phyloP scores from a whole-genome alignment of 306 rosid species.

The Prunus padus region DNA sequence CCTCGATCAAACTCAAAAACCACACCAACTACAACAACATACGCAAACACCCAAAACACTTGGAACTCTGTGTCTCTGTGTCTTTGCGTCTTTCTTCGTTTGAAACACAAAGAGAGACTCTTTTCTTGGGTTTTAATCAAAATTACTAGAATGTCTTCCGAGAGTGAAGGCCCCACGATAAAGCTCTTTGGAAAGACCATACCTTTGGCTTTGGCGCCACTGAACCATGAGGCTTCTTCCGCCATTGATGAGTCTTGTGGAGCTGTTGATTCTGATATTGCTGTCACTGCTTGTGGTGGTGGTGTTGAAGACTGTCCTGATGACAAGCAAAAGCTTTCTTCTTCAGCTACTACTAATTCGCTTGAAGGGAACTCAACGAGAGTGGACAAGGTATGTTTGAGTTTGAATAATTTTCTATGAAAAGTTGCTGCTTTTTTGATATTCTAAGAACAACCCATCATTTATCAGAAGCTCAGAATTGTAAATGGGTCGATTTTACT shows the following conservation, averaged over 20 bases:
- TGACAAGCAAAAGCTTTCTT: constrained; percentile 22
- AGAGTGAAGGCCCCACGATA: constrained; percentile 51
- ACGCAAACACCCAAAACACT: neutral
- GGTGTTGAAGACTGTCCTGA: constrained; percentile 5
- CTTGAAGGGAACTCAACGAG: constrained; percentile 24
- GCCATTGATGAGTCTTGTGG: constrained; percentile 22
- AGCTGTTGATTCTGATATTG: constrained; percentile 6
- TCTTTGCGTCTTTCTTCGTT: neutral
- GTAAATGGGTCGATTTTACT: constrained; percentile 25
- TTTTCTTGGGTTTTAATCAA: neutral
- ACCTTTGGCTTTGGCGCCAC: constrained; percentile 38
- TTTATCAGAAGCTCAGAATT: constrained; percentile 26
- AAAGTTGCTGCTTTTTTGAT: neutral
- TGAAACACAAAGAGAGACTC: neutral
- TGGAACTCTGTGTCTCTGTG: too few relatives aligned
- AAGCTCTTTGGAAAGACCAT: constrained; percentile 86
- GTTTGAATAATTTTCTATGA: neutral
- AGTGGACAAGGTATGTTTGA: constrained; percentile 42
- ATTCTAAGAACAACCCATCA: constrained; percentile 38
- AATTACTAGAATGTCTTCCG: constrained; percentile 58
- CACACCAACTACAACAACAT: neutral
- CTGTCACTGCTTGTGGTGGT: neutral
- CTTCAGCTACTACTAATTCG: constrained; percentile 33
- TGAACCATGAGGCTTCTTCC: constrained; percentile 14
- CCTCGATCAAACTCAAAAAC: neutral